Base-by-base conservation (phyloP, 208 protist genomes). In the Strigomonas culicis region DNA sequence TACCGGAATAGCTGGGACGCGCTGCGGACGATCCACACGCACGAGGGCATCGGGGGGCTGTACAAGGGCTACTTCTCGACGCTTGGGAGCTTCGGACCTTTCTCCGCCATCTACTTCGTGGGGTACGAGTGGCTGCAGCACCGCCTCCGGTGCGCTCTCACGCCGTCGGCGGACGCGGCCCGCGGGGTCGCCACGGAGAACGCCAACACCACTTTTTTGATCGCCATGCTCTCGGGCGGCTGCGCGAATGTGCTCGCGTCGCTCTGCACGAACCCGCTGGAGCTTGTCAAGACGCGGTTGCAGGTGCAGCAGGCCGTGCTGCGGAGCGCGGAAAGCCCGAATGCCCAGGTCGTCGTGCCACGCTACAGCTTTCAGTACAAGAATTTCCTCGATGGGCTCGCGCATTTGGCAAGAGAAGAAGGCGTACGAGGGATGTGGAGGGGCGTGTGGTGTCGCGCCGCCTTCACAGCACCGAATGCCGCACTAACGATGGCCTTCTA, bases 51-150 rank as follows among this genome's bases (percentile, higher is more conserved):
- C 13, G 34, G 66, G 21, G 92, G 92, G 0, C 56, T 97, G 25
- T 97, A 97, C 70, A 82, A 79, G 51, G 92, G 90, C 25, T 95
- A 96, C 68, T 77, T 61, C 17, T 91, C 90, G 8, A 97, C 92
- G 3, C 49, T 97, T 4, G 75, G 72, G 27, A 91, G 80, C 53
- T 97, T 96, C 66, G 92, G 90, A 21, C 92, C 92, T 1, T 97
- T 88, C 60, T 96, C 90, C 0, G 92, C 89, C 0, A 72, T 90
- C 7, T 95, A 96, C 67, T 97, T 97, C 79, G 77, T 87, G 2
- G 86, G 53, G 56, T 95, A 93, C 60, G 92, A 95, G 67, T 80
- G 74, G 62, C 77, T 91, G 27, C 69, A 68, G 0, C 11, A 0
- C 0, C 6, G 69, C 50, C 76, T 94, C 46, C 49, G 25, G 44